A percentile compares a stretch with the other conserved stretches of the same genome.
These are phyloP conservation scores for Sclerotiophoma versabilis DNA, from an alignment of 2,329 filamentous ascomycete species.

Conservation along the genomic window DNA sequence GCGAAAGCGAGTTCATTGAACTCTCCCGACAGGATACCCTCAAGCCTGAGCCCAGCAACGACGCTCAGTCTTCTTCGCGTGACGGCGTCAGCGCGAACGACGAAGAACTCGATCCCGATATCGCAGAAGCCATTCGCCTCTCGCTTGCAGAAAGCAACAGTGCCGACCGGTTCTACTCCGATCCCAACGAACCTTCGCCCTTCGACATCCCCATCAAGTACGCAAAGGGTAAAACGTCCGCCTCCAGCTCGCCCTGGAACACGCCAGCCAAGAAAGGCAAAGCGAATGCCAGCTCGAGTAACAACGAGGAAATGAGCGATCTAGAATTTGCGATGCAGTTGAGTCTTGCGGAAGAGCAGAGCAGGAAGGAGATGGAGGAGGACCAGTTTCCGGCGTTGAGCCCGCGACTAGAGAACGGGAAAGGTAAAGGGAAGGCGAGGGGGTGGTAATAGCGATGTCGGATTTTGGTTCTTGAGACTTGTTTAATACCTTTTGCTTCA, in stretches of 20 bases:
- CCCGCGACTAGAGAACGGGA: conserved; percentile 25
- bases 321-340: conserved; percentile 68
- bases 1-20: conserved; percentile 50
- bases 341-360: conserved; percentile 67
- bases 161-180: conserved; percentile 14
- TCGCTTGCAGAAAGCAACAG: conserved; percentile 46
- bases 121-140: conserved; percentile 69
- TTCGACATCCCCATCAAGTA: conserved; percentile 58
- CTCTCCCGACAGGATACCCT: conserved; percentile 7
- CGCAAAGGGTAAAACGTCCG: conserved; percentile 48
- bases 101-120: conserved; percentile 63
- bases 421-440: conserved; percentile 41
- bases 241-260: conserved; percentile 26
- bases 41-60: conserved; percentile 37
- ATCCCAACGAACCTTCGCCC: conserved; percentile 16
- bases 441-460: conserved; percentile 19
- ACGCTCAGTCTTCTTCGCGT: conserved; percentile 39
- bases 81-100: conserved; percentile 39
- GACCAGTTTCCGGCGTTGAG: conserved; percentile 41
- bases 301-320: conserved; percentile 59
- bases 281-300: conserved; percentile 46
- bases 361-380: conserved; percentile 47
- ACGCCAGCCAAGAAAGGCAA: conserved; percentile 38
- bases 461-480: neutral
- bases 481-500: conserved; percentile 2